Evolutionary conservation across 1,139 yeast genomes (phyloP).

Genomic region (Blastobotrys serpentis): DNA sequence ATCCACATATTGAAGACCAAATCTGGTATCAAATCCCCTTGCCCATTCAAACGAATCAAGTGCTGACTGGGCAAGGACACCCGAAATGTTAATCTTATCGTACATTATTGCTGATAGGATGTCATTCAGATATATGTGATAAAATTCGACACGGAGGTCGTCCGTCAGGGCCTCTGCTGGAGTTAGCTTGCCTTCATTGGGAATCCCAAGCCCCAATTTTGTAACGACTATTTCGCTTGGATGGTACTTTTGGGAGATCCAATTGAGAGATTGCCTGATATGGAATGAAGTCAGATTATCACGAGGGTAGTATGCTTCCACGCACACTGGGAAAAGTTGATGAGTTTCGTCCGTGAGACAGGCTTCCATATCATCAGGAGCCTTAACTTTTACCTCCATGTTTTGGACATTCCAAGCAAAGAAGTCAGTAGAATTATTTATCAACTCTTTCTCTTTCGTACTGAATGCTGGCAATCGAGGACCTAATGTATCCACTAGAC

Average conservation of each 20-base stretch:
- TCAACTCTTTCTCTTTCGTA: constrained; percentile 32
- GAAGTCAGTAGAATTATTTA: constrained; percentile 34
- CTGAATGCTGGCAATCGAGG: constrained; percentile 29
- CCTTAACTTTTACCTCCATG: constrained; percentile 28
- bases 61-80: constrained; percentile 42
- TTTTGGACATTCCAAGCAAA: constrained; percentile 41
- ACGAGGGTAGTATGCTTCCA: constrained; percentile 16
- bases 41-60: constrained; percentile 43
- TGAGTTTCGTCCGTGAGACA: constrained; percentile 16
- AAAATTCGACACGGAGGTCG: constrained; percentile 36
- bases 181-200: constrained; percentile 33
- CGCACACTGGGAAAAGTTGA: constrained; percentile 19
- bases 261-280: constrained; percentile 18
- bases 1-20: constrained; percentile 42
- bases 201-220: constrained; percentile 39
- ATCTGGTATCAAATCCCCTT: constrained; percentile 35
- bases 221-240: constrained; percentile 24
- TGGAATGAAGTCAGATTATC: constrained; percentile 16
- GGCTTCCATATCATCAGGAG: constrained; percentile 26
- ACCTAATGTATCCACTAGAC: constrained; percentile 32
- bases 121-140: constrained; percentile 36
- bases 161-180: constrained; percentile 35
- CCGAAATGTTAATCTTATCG: constrained; percentile 37
- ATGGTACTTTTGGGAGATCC: constrained; percentile 14
- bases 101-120: constrained; percentile 32